Base-by-base conservation (phyloP, 2,329 filamentous ascomycete genomes). In the Colletotrichum falcatum region DNA sequence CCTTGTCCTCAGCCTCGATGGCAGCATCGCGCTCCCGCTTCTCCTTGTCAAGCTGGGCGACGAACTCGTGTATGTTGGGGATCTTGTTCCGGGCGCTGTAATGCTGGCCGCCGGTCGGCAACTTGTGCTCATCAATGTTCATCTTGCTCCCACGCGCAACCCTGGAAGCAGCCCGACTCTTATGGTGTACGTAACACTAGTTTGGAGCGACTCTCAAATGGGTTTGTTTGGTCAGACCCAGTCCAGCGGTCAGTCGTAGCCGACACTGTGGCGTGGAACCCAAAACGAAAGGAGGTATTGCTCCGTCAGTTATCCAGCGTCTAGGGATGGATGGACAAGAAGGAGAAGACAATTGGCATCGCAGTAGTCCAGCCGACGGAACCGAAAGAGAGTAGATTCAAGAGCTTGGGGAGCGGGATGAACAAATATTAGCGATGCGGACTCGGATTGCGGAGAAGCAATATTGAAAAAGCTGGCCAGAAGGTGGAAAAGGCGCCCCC, bases 21-120 rank as follows among this genome's bases (percentile, higher is more conserved):
- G 88, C 83, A 66, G 86, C 86, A 80, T 97, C 93, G 74, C 94
- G 88, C 11, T 91, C 83, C 75, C 88, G 90, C 83, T 97, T 97
- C 74, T 97, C 90, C 63, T 82, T 84, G 79, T 97, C 95, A 44
- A 98, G 86, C 73, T 88, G 88, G 63, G 93, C 88, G 74, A 97
- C 87, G 74, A 97, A 97, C 79, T 95, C 89, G 78, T 92, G 90
- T 74, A 98, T 92, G 66, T 94, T 97, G 8, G 95, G 95, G 63
- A 98, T 90, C 30, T 93, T 92, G 79, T 97, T 97, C 70, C 81
- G 82, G 61, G 91, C 94, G 37, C 93, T 95, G 84, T 97, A 98
- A 79, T 94, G 92, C 76, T 92, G 90, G 16, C 81, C 81, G 26
- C 83, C 85, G 73, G 81, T 77, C 42, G 86, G 85, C 74, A 81